phyloP scores from a whole-genome alignment of 2,329 filamentous ascomycete genomes.

The Trichoderma citrinoviride region DNA sequence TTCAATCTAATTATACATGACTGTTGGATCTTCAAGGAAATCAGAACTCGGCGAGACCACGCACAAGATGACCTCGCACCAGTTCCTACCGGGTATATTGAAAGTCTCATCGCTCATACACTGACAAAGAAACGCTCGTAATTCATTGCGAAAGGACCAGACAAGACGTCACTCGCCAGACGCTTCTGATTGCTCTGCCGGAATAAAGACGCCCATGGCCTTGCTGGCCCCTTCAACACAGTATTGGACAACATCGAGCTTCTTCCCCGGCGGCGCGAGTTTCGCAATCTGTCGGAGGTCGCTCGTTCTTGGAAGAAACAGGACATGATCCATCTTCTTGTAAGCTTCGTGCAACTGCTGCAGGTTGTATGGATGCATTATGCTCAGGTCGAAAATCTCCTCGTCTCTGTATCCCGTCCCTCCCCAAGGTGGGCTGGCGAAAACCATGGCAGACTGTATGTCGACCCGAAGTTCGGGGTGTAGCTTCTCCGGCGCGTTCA shows the following conservation, averaged over 20 bases:
- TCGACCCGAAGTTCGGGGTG: slow-evolving; percentile 43
- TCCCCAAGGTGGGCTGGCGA: slow-evolving; percentile 61
- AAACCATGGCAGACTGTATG: slow-evolving; percentile 45
- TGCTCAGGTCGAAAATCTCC: slow-evolving; percentile 75
- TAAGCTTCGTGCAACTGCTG: slow-evolving; percentile 62
- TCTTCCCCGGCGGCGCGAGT: slow-evolving; percentile 48
- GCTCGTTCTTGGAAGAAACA: slow-evolving; percentile 85
- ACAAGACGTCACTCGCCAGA: background rate
- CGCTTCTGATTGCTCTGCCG: slow-evolving; percentile 26
- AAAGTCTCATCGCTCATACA: background rate
- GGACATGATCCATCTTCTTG: slow-evolving; percentile 57
- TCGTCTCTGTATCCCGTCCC: slow-evolving; percentile 55
- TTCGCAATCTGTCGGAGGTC: slow-evolving; percentile 75
- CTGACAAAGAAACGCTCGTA: background rate
- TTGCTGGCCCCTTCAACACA: slow-evolving; percentile 90
- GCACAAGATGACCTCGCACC: background rate
- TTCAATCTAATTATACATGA: background rate
- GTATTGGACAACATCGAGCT: slow-evolving; percentile 80
- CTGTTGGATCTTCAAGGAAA: background rate
- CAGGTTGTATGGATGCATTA: slow-evolving; percentile 85
- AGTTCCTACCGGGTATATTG: slow-evolving; percentile 1
- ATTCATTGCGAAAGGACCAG: background rate
- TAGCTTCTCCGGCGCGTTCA: slow-evolving; percentile 37
- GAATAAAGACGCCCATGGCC: slow-evolving; percentile 64
- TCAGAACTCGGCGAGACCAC: background rate